Evolutionary conservation across 1,139 yeast species (phyloP).

Genomic region (Candida sanyaensis): DNA sequence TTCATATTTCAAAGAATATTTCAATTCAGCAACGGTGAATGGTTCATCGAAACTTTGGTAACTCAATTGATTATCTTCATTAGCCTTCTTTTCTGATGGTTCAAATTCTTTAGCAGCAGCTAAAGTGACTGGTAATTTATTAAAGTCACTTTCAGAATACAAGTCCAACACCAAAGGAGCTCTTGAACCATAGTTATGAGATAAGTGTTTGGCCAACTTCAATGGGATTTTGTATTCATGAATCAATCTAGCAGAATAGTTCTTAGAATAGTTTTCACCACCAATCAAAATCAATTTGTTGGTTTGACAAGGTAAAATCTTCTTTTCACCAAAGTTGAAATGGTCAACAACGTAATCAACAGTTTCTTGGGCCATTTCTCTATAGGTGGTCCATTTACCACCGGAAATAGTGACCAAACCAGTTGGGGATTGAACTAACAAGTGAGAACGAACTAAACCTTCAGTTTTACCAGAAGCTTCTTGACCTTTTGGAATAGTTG

Average conservation of each 20-base stretch:
- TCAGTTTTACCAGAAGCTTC: slow-evolving; percentile 59
- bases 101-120: slow-evolving; percentile 44
- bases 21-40: slow-evolving; percentile 88
- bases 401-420: slow-evolving; percentile 91
- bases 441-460: slow-evolving; percentile 88
- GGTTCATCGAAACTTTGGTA: slow-evolving; percentile 74
- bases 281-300: slow-evolving; percentile 69
- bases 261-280: slow-evolving; percentile 66
- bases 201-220: slow-evolving; percentile 77
- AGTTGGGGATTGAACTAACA: slow-evolving; percentile 63
- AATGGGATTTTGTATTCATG: slow-evolving; percentile 78
- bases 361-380: slow-evolving; percentile 98
- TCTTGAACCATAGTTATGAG: slow-evolving; percentile 88
- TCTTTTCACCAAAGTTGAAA: slow-evolving; percentile 39
- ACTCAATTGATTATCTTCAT: slow-evolving; percentile 36
- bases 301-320: slow-evolving; percentile 61
- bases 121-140: slow-evolving; percentile 63
- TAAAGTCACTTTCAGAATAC: slow-evolving; percentile 52
- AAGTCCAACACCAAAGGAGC: slow-evolving; percentile 77
- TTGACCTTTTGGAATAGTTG: slow-evolving; percentile 50
- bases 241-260: slow-evolving; percentile 76
- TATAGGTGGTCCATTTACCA: slow-evolving; percentile 98
- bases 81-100: slow-evolving; percentile 36
- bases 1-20: slow-evolving; percentile 80
- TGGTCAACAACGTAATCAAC: slow-evolving; percentile 70